Evolutionary conservation across 2,329 filamentous ascomycete genomes (phyloP).

Genomic region (Aspergillus sp.): DNA sequence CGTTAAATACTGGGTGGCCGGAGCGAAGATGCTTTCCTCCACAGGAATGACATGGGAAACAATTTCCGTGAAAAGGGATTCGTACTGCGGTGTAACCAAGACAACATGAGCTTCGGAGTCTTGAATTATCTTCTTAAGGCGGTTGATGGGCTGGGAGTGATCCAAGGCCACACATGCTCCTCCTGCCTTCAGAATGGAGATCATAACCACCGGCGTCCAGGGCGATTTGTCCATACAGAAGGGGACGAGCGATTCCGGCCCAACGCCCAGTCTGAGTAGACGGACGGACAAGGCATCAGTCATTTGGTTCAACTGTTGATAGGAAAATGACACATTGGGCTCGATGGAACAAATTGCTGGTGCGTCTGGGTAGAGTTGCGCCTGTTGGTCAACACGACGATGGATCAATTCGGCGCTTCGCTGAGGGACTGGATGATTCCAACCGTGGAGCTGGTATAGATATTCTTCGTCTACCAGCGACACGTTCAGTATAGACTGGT

Average conservation of each 20-base stretch:
- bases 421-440: not conserved
- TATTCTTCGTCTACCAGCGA: too few species aligned
- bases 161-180: not conserved
- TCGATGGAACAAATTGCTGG: not conserved
- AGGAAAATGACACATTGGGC: not conserved
- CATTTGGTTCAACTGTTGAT: not conserved
- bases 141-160: not conserved
- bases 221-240: not conserved
- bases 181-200: not conserved
- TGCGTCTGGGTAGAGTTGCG: not conserved
- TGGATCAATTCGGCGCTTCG: not conserved
- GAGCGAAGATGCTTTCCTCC: too few species aligned
- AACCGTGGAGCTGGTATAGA: too few species aligned
- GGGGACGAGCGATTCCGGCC: not conserved
- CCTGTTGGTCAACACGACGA: not conserved
- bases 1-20: too few species aligned
- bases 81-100: constrained; percentile 1
- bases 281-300: not conserved
- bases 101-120: not conserved
- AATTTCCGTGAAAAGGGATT: not conserved
- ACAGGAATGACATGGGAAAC: not conserved
- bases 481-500: too few species aligned
- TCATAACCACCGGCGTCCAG: not conserved
- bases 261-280: too few species aligned
- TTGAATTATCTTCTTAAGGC: not conserved